phyloP scores from a whole-genome alignment of 75 land plant species.

The Pinus tabuliformis region DNA sequence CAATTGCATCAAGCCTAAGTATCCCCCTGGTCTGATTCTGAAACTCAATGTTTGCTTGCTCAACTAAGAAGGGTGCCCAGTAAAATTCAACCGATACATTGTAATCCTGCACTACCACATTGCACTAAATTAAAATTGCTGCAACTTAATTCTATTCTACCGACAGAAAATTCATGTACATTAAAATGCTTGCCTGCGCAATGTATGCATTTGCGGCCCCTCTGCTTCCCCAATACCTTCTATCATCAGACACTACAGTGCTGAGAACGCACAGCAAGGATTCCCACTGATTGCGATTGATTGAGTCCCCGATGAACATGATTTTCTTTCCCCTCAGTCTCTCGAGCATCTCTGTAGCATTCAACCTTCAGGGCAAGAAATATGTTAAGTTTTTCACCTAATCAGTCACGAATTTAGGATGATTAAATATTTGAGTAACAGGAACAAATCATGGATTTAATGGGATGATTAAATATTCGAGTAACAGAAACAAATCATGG shows the following conservation, averaged over 20 bases:
- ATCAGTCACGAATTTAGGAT: too few relatives aligned
- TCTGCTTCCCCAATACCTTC: neutral
- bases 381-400: too few relatives aligned
- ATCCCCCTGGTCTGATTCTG: slow-evolving; percentile 8
- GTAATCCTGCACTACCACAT: slow-evolving; percentile 25
- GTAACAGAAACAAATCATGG: too few relatives aligned
- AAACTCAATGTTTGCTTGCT: slow-evolving; percentile 21
- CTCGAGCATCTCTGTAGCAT: slow-evolving; percentile 37
- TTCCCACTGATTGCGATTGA: slow-evolving; percentile 47
- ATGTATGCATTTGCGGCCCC: neutral
- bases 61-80: slow-evolving; percentile 47
- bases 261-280: slow-evolving; percentile 42
- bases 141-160: slow-evolving; percentile 5
- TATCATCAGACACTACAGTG: slow-evolving; percentile 10
- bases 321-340: slow-evolving; percentile 23
- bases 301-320: slow-evolving; percentile 39
- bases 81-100: slow-evolving; percentile 44
- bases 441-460: too few relatives aligned
- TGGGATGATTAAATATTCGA: too few relatives aligned
- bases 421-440: too few relatives aligned
- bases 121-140: neutral
- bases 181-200: neutral
- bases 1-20: slow-evolving; percentile 28
- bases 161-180: neutral
- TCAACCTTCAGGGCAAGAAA: slow-evolving; percentile 11